Evolutionary conservation across 495 filamentous ascomycete genomes (phyloP).

Genomic region (Cairneyella variabilis): DNA sequence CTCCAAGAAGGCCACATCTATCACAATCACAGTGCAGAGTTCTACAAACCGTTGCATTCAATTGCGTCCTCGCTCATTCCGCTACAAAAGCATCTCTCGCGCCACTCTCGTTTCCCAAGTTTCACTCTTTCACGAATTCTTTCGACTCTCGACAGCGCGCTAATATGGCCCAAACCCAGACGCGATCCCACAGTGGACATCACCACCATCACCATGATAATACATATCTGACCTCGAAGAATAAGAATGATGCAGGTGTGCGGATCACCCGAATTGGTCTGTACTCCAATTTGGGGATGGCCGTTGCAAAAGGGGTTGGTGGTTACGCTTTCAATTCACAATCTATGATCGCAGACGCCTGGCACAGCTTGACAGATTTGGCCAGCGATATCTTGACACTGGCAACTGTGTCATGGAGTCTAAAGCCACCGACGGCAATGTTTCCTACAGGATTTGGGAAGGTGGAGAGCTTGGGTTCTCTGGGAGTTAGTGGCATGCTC

Average conservation of each 20-base stretch:
- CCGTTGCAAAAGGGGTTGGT: conserved; percentile 83
- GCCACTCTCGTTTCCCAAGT: conserved; percentile 16
- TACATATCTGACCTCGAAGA: conserved; percentile 78
- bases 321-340: conserved; percentile 94
- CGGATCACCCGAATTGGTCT: conserved; percentile 91
- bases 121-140: conserved; percentile 17
- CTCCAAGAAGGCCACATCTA: conserved; percentile 37
- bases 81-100: conserved; percentile 6
- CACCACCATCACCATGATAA: conserved; percentile 81
- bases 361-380: conserved; percentile 91
- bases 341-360: conserved; percentile 88
- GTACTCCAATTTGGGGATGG: conserved; percentile 90
- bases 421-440: conserved; percentile 72
- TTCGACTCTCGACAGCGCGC: conserved; percentile 19
- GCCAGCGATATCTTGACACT: conserved; percentile 93
- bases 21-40: conserved; percentile 24
- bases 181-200: conserved; percentile 46
- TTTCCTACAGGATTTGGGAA: conserved; percentile 95
- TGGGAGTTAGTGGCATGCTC: conserved; percentile 88
- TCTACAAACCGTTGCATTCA: conserved; percentile 22
- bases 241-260: conserved; percentile 91
- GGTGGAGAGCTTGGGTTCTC: conserved; percentile 88
- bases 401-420: conserved; percentile 85
- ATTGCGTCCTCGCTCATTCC: not conserved
- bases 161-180: conserved; percentile 38